phyloP scores from a whole-genome alignment of 2,329 filamentous ascomycete genomes.

The Verticillium tricorpus region DNA sequence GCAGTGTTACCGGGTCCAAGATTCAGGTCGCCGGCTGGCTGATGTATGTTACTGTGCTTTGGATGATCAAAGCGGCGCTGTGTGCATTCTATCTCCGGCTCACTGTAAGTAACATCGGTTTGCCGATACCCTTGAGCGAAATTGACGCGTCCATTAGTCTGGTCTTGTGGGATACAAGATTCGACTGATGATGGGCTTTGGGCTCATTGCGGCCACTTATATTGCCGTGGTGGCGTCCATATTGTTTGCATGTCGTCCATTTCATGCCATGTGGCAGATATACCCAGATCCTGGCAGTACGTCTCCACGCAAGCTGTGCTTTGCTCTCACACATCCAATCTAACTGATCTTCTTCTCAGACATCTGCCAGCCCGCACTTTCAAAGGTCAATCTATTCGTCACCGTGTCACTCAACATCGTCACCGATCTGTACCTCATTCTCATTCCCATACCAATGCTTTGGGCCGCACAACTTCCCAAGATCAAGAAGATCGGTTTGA shows the following conservation, averaged over 20 bases:
- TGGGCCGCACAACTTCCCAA: slow-evolving; percentile 20
- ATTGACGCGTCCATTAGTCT: slow-evolving; percentile 4
- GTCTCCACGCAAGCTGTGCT: slow-evolving; percentile 12
- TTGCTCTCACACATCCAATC: too few species aligned
- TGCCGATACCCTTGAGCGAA: too few species aligned
- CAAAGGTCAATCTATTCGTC: slow-evolving; percentile 18
- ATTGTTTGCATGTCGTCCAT: slow-evolving; percentile 41
- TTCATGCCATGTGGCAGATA: slow-evolving; percentile 48
- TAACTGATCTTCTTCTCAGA: slow-evolving; percentile 1
- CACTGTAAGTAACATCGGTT: slow-evolving; percentile 25
- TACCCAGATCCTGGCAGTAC: slow-evolving; percentile 45
- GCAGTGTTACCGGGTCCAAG: slow-evolving; percentile 45
- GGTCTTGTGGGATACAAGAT: slow-evolving; percentile 7
- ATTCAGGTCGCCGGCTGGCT: slow-evolving; percentile 49
- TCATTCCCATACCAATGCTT: slow-evolving; percentile 25
- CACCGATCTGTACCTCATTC: slow-evolving; percentile 22
- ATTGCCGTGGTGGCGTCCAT: slow-evolving; percentile 40
- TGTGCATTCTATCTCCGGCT: slow-evolving; percentile 47
- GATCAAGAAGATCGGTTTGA: slow-evolving; percentile 27
- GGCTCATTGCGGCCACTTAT: slow-evolving; percentile 37
- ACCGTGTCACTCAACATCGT: slow-evolving; percentile 25
- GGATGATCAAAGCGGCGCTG: slow-evolving; percentile 49
- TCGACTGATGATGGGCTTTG: slow-evolving; percentile 35
- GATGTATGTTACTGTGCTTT: slow-evolving; percentile 42
- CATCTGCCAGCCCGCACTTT: slow-evolving; percentile 17